Evolutionary conservation across 2,329 filamentous ascomycete species (phyloP).

Genomic region (Cordyceps javanica): DNA sequence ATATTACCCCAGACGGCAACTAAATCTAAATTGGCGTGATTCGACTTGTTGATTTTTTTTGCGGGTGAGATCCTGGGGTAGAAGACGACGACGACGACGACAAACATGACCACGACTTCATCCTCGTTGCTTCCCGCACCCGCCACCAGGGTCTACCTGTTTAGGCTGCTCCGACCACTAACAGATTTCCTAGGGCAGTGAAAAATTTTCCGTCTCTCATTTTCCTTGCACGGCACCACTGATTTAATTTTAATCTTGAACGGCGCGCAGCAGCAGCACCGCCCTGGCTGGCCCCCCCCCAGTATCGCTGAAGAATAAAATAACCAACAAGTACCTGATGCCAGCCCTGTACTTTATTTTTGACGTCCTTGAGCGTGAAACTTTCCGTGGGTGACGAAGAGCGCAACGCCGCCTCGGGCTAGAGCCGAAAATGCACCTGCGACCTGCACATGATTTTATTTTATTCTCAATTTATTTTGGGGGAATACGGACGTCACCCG

Average conservation of each 20-base stretch:
- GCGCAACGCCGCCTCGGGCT: too few relatives aligned
- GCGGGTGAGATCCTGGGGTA: constrained; percentile 13
- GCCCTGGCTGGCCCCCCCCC: neutral
- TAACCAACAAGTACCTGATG: too few relatives aligned
- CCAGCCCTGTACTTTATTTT: too few relatives aligned
- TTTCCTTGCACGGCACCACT: neutral
- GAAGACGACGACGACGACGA: neutral
- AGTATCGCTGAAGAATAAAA: too few relatives aligned
- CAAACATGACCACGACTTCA: too few relatives aligned
- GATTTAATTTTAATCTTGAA: neutral
- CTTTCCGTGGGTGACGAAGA: too few relatives aligned
- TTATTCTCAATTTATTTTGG: too few relatives aligned
- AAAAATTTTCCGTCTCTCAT: neutral
- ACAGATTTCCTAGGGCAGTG: neutral
- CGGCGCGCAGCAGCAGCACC: too few relatives aligned
- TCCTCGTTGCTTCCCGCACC: neutral
- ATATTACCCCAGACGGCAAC: constrained; percentile 12
- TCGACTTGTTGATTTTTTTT: neutral
- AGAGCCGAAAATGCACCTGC: neutral
- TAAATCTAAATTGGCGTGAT: constrained; percentile 9
- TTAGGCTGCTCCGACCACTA: neutral
- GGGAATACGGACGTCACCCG: too few relatives aligned
- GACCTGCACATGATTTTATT: too few relatives aligned
- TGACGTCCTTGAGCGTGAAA: neutral
- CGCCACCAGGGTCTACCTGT: neutral